Evolutionary conservation across 768 basidiomycete species (phyloP), one percentile per base, ranked within the genome.

Genomic region (Pleurotus giganteus): DNA sequence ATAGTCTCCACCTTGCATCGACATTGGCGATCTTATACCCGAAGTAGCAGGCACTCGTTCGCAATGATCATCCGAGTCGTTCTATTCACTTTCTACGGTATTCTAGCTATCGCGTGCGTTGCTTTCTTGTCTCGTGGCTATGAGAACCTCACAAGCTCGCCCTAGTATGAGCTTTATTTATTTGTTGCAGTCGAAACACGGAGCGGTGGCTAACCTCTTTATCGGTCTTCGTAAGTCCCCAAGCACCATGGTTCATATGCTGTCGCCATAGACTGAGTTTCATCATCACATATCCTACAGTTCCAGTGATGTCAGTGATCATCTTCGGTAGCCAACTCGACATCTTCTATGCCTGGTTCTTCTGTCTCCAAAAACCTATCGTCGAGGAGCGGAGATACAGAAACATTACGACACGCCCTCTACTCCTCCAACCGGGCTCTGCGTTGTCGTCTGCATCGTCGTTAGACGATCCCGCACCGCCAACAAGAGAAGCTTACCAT

Each of bases 311-410:
- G 4, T 24, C 49, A 4, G 29, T 51, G 12, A 24, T 51, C 49
- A 37, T 51, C 17, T 51, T 51, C 31, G 49, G 49, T 15, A 51
- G 17, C 27, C 49, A 51, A 26, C 49, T 51, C 13, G 49, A 51
- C 49, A 29, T 51, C 19, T 24, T 39, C 49, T 24, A 51, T 23
- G n/a, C 34, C n/a, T 51, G 49, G 49, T 51, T 51, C 49, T 37
- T 37, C 31, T 51, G 49, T 24, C 49, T 51, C n/a, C 29, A n/a
- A 4, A 28, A 13, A 12, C 29, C 46, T 17, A 32, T 4, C 46
- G 26, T 2, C 46, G n/a, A 32, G 8, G 28, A 27, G 12, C 26
- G 24, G 12, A 21, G 27, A 3, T 32, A 28, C 29, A 15, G 24
- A 26, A 45, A 45, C 26, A 17, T 17, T 9, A 24, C 27, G 9